A percentile compares a stretch with the other conserved stretches of the same genome.
These are phyloP conservation scores for Nemania abortiva DNA, from an alignment of 2,329 filamentous ascomycete genomes.

Conservation along the genomic window DNA sequence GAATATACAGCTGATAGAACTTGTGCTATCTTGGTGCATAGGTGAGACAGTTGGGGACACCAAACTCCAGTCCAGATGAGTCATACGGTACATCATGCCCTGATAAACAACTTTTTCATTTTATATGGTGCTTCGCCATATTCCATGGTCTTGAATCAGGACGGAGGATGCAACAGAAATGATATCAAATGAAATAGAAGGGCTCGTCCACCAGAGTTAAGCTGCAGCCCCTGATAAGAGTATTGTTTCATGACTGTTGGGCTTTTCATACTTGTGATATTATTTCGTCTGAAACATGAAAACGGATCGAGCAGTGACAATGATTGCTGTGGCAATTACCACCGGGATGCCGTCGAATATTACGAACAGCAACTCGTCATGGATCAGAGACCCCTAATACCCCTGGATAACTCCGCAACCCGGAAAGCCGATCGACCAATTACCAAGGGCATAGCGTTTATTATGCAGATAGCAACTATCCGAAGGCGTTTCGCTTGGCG, in stretches of 20 bases:
- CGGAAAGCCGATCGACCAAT: constrained; percentile 26
- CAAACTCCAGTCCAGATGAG: neutral
- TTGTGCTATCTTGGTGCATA: constrained; percentile 12
- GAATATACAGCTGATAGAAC: neutral
- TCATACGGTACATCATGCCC: too few species aligned
- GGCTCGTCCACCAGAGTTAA: neutral
- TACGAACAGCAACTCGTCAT: constrained; percentile 26
- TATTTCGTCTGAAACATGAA: constrained; percentile 22
- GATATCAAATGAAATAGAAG: neutral
- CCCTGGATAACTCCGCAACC: constrained; percentile 25
- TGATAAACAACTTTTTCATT: too few species aligned
- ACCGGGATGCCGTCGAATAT: constrained; percentile 29
- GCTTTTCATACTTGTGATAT: constrained; percentile 4
- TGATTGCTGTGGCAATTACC: constrained; percentile 20
- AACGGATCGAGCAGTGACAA: constrained; percentile 22
- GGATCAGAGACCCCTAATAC: constrained; percentile 8
- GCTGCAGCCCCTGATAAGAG: constrained; percentile 6
- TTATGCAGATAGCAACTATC: constrained; percentile 20
- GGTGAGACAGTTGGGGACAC: constrained; percentile 14
- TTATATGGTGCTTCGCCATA: too few species aligned
- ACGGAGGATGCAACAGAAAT: neutral
- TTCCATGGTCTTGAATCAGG: too few species aligned
- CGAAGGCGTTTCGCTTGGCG: constrained; percentile 9
- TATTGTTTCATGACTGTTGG: neutral
- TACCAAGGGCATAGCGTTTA: constrained; percentile 23